phyloP scores from a whole-genome alignment of 1,139 yeast genomes.

The Taphrina flavorubra region DNA sequence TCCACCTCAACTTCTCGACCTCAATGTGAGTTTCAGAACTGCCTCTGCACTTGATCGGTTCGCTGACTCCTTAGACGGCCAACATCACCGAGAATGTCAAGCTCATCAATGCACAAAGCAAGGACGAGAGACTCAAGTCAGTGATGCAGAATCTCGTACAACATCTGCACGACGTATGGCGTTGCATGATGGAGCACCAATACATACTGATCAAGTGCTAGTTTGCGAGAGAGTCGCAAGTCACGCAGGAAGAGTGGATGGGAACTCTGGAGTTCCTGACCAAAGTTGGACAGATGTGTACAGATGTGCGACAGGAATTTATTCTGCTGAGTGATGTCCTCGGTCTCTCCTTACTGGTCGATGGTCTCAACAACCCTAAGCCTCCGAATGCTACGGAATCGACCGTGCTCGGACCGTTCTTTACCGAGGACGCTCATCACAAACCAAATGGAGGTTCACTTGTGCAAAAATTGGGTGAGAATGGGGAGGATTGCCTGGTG shows the following conservation, averaged over 20 bases:
- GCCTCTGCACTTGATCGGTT: background rate
- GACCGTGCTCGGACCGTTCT: constrained; percentile 54
- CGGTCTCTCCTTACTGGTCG: constrained; percentile 53
- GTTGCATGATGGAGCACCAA: background rate
- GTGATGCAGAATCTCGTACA: constrained; percentile 50
- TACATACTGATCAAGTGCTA: background rate
- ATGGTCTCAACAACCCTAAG: constrained; percentile 52
- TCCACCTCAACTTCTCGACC: constrained; percentile 18
- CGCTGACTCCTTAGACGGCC: constrained; percentile 8
- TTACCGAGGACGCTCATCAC: constrained; percentile 52
- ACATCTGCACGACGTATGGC: constrained; percentile 50
- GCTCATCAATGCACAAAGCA: constrained; percentile 50
- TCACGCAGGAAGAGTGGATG: constrained; percentile 53
- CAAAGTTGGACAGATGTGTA: constrained; percentile 51
- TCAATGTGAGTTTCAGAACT: background rate
- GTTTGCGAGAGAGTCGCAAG: constrained; percentile 52
- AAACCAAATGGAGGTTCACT: constrained; percentile 51
- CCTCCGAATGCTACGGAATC: constrained; percentile 52
- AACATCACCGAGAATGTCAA: constrained; percentile 52
- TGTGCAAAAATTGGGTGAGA: constrained; percentile 49
- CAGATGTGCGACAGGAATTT: constrained; percentile 53
- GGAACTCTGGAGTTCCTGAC: constrained; percentile 51
- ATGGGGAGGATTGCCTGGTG: constrained; percentile 51
- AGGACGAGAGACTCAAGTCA: constrained; percentile 49
- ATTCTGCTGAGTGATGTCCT: constrained; percentile 52